Evolutionary conservation across 768 basidiomycete genomes (phyloP), one percentile per base, ranked within the genome.

Genomic region (Coprinopsis strossmayeri): DNA sequence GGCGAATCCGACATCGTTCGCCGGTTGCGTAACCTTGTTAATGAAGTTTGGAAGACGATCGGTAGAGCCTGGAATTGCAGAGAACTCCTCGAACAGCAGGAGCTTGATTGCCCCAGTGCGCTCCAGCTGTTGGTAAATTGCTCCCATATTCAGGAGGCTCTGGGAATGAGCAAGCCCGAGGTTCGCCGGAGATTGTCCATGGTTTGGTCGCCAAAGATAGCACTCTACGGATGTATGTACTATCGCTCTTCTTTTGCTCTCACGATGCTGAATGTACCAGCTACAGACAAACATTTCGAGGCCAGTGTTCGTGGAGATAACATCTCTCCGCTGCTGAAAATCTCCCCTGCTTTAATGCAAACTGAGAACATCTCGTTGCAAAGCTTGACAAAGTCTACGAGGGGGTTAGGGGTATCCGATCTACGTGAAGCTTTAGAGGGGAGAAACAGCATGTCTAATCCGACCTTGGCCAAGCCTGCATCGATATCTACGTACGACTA

Each of bases 311-410:
- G 84, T 20, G 78, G 78, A 48, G 87, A 91, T 55, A 81, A 81
- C 12, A 68, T 84, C 34, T 80, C 86, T 1, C 84, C 87, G 2
- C 73, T 91, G 35, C 74, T 90, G 46, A 88, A 82, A 60, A 79
- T 92, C 27, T 86, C 89, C 3, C 89, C 89, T 27, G 82, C 85
- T 13, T 69, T 95, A 53, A 95, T 93, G 89, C 84, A 88, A 55
- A 87, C 89, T 45, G 88, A 93, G 57, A 95, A 95, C 62, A 71
- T 90, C 27, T 95, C 93, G 4, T 71, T 91, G 48, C 87, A 89
- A 61, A 91, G 89, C 59, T 67, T 95, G 49, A 78, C 86, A 17
- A 78, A 88, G 48, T 87, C 88, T 2, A 79, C 79, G 2, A 77
- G 85, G 50, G 84, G 85, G 0, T 82, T 95, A 13, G 93, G 92